Evolutionary conservation across 2,329 filamentous ascomycete species (phyloP).

Genomic region (Zymoseptoria ardabiliae): DNA sequence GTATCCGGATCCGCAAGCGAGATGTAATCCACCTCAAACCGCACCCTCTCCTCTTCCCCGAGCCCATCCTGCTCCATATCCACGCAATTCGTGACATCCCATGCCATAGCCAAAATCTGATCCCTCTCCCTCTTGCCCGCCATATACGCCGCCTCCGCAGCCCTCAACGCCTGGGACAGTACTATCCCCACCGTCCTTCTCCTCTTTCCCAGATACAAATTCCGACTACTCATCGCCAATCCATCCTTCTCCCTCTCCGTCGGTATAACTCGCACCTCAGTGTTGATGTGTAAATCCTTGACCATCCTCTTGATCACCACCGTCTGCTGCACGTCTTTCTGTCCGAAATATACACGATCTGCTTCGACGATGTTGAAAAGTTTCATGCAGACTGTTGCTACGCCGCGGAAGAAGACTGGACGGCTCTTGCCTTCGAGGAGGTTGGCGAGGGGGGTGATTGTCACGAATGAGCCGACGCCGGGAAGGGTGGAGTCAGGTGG

Average conservation of each 20-base stretch:
- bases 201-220: conserved; percentile 79
- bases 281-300: conserved; percentile 74
- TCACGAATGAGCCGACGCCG: conserved; percentile 82
- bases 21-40: conserved; percentile 84
- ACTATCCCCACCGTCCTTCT: conserved; percentile 66
- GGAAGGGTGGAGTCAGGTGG: conserved; percentile 64
- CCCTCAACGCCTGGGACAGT: conserved; percentile 59
- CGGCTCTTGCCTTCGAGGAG: conserved; percentile 77
- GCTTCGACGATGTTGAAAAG: conserved; percentile 76
- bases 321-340: conserved; percentile 96
- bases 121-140: conserved; percentile 49
- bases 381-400: conserved; percentile 95
- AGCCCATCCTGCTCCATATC: conserved; percentile 57
- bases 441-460: conserved; percentile 74
- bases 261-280: conserved; percentile 62
- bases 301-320: conserved; percentile 83
- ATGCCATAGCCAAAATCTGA: conserved; percentile 66
- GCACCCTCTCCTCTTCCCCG: conserved; percentile 53
- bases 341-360: conserved; percentile 82
- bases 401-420: conserved; percentile 92
- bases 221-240: conserved; percentile 83
- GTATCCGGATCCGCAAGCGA: conserved; percentile 80
- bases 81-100: conserved; percentile 49
- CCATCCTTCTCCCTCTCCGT: conserved; percentile 75
- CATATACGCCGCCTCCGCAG: conserved; percentile 61